A percentile compares a stretch with the other conserved stretches of the same genome.
Evolutionary conservation across 441 rosid species (phyloP).

Genomic region (Croton laevigatus): DNA sequence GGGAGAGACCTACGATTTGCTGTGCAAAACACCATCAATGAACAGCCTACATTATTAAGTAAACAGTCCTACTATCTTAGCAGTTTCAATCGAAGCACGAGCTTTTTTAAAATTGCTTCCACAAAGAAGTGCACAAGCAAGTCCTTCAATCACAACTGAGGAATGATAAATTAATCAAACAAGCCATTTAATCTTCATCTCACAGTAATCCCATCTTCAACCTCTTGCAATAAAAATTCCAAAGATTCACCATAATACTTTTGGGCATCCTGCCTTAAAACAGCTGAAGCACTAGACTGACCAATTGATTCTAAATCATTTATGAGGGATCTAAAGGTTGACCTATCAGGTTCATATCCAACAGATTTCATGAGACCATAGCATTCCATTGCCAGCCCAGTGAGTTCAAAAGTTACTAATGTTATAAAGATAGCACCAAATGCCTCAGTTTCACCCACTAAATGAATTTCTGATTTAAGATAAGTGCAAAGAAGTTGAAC

Average conservation of each 20-base stretch:
- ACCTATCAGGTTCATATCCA: slow-evolving; percentile 69
- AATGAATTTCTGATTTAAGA: slow-evolving; percentile 45
- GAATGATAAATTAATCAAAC: not conserved
- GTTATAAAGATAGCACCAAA: slow-evolving; percentile 53
- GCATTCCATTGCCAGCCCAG: slow-evolving; percentile 52
- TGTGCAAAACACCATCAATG: not conserved
- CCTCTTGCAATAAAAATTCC: slow-evolving; percentile 41
- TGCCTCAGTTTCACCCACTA: slow-evolving; percentile 48
- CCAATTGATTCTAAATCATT: slow-evolving; percentile 56
- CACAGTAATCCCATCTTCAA: slow-evolving; percentile 24
- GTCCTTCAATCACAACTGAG: not conserved
- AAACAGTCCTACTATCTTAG: not conserved
- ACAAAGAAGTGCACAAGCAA: not conserved
- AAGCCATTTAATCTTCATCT: slow-evolving; percentile 9
- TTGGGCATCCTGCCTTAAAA: slow-evolving; percentile 53
- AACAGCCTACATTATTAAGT: not conserved
- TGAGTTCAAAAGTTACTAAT: slow-evolving; percentile 39
- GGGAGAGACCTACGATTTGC: not conserved
- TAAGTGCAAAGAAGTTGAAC: slow-evolving; percentile 39
- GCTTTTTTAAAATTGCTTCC: not conserved
- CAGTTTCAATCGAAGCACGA: not conserved
- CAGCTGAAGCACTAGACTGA: slow-evolving; percentile 38
- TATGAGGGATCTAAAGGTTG: slow-evolving; percentile 49
- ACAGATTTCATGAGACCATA: slow-evolving; percentile 53
- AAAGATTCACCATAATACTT: slow-evolving; percentile 57